A percentile compares a stretch with the other conserved stretches of the same genome.
Evolutionary conservation across 352 stramenopile genomes (phyloP).

Genomic region (Globisporangium splendens): DNA sequence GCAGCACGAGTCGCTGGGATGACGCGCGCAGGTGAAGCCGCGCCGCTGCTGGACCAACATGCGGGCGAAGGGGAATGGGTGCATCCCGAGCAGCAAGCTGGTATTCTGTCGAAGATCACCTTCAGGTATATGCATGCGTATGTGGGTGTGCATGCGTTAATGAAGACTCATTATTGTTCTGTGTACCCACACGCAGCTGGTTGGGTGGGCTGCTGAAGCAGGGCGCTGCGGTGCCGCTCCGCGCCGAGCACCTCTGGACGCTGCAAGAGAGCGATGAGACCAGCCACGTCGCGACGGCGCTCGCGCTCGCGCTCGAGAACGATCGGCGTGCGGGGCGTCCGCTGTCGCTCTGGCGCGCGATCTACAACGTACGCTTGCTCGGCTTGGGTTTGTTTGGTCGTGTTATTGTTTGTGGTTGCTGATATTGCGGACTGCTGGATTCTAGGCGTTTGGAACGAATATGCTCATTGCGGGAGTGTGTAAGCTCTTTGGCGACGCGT

Average conservation of each 20-base stretch:
- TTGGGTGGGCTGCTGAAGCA: constrained; percentile 32
- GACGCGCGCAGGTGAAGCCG: too few relatives aligned
- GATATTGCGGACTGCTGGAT: neutral
- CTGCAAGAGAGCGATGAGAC: constrained; percentile 33
- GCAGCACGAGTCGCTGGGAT: too few relatives aligned
- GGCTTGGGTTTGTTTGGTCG: neutral
- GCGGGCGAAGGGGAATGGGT: too few relatives aligned
- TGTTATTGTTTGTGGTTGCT: neutral
- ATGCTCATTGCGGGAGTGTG: constrained; percentile 88
- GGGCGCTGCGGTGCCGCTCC: constrained; percentile 33
- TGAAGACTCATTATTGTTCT: neutral
- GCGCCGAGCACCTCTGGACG: constrained; percentile 34
- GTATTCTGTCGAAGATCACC: too few relatives aligned
- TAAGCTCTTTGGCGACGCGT: constrained; percentile 91
- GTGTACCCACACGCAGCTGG: constrained; percentile 28
- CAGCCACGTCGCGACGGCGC: constrained; percentile 6
- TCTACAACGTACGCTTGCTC: constrained; percentile 22
- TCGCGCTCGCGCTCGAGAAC: constrained; percentile 21
- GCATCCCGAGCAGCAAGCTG: too few relatives aligned
- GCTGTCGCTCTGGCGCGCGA: constrained; percentile 40
- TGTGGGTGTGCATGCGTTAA: neutral
- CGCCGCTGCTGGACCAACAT: too few relatives aligned
- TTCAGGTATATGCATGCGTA: neutral
- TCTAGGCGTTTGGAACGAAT: constrained; percentile 82
- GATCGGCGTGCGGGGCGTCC: constrained; percentile 21